Percentiles rank a stretch among this genome's conserved stretches.
Conservation (phyloP, 208 protist genomes). For the Phytomonas francai region DNA sequence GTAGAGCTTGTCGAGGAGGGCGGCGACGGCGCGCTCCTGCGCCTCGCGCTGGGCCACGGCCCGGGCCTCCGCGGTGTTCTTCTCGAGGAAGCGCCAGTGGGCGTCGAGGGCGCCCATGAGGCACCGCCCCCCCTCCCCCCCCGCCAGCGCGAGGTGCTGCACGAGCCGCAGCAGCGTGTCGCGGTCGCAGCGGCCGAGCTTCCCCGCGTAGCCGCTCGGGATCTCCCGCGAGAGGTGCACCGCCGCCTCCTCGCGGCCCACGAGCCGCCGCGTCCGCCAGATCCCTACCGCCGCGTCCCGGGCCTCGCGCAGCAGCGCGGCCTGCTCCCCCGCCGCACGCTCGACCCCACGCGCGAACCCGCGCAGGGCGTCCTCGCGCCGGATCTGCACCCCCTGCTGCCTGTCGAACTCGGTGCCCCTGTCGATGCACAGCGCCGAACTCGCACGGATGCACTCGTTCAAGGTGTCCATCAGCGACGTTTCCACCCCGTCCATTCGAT, state of each 20-base stretch:
- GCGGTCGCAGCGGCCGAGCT: conserved; percentile 40
- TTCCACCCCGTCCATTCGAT: conserved; percentile 31
- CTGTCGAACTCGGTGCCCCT: conserved; percentile 10
- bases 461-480: not conserved
- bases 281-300: conserved; percentile 32
- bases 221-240: conserved; percentile 24
- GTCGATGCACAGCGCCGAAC: conserved; percentile 11
- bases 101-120: conserved; percentile 49
- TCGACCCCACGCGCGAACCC: conserved; percentile 20
- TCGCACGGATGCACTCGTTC: conserved; percentile 9
- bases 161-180: conserved; percentile 44
- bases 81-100: conserved; percentile 28
- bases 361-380: conserved; percentile 26
- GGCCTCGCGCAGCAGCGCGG: conserved; percentile 45
- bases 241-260: conserved; percentile 27
- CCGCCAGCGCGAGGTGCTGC: conserved; percentile 38
- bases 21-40: conserved; percentile 17
- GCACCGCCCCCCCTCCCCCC: conserved; percentile 18
- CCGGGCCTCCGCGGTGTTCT: conserved; percentile 37
- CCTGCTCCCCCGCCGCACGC: conserved; percentile 41
- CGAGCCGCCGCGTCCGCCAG: conserved; percentile 18
- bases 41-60: conserved; percentile 18
- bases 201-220: conserved; percentile 23
- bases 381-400: conserved; percentile 34
- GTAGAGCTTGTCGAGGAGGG: conserved; percentile 44